These are phyloP conservation scores for Fusarium illudens DNA, from an alignment of 2,329 filamentous ascomycete species.

Conservation along the genomic window DNA sequence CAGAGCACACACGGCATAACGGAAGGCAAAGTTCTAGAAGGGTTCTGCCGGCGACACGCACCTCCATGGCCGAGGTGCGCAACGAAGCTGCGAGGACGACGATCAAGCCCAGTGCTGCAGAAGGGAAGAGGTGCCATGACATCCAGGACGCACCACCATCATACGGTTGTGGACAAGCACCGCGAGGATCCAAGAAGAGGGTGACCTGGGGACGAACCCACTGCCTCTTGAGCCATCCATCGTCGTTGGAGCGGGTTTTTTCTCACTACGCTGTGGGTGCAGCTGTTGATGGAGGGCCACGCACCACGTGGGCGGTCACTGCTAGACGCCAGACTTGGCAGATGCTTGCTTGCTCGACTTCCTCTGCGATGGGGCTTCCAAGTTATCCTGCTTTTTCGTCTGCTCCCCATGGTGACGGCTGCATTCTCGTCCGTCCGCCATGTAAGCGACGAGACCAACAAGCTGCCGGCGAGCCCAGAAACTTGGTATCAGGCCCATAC, in stretches of 20 bases:
- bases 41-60: conserved; percentile 12
- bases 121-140: conserved; percentile 10
- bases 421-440: conserved; percentile 17
- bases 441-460: conserved; percentile 13
- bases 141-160: conserved; percentile 38
- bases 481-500: conserved; percentile 11
- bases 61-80: not conserved
- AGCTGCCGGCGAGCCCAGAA: not conserved
- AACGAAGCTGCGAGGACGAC: conserved; percentile 15
- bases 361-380: conserved; percentile 17
- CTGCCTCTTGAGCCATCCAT: conserved; percentile 13
- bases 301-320: conserved; percentile 38
- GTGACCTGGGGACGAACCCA: conserved; percentile 21
- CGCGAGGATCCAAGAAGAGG: not conserved
- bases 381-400: conserved; percentile 9
- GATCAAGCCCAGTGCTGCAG: conserved; percentile 10
- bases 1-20: not conserved
- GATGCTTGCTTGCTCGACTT: conserved; percentile 20
- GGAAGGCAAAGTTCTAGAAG: conserved; percentile 29
- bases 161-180: conserved; percentile 37
- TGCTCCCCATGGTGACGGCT: conserved; percentile 11
- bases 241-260: conserved; percentile 25
- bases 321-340: conserved; percentile 21
- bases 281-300: conserved; percentile 29
- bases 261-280: not conserved